Evolutionary conservation across 1,139 yeast genomes (phyloP), one percentile per base, ranked within the genome.

Genomic region (Saccharomyces pastorianus): DNA sequence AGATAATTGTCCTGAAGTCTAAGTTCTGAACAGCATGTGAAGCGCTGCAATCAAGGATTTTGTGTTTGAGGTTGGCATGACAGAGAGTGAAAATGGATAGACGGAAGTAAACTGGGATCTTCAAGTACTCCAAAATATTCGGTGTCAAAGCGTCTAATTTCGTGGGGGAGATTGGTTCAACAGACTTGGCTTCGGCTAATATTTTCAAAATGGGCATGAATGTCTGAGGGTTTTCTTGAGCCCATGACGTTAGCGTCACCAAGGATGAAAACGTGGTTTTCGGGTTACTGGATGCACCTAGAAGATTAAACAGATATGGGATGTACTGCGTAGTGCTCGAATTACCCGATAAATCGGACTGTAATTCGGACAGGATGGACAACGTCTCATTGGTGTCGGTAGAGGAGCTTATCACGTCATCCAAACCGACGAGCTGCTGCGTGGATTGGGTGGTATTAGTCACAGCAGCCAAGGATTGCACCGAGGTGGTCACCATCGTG

Each of bases 1-100:
- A 68, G 49, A 69, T 60, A 52, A 68, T 67, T 6, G 55, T 49
- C 56, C 66, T 62, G 49, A 62, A 62, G 44, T 62, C 63, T 41
- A 62, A 47, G 53, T 61, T 57, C 55, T 53, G 72, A 17, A 69
- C 71, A 25, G 71, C 66, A 49, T 65, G 69, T 3, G 65, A 51
- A 25, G 56, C 54, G 34, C 61, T 58, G 55, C 71, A 69, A 2
- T 56, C 42, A 13, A 52, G 51, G n/a, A 65, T 55, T 6, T 61
- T 53, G 49, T 64, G 64, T 9, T 59, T 44, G 29, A 52, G 46
- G 47, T 60, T 52, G 26, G 61, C 55, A 42, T 64, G 60, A 56
- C 71, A 68, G 28, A 68, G 55, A 1, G 69, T 60, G 59, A 66
- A 66, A 41, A 68, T 63, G 46, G 69, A 63, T 38, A 69, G 53